A percentile compares a stretch with the other conserved stretches of the same genome.
phyloP scores from a whole-genome alignment of 2,329 filamentous ascomycete genomes.

The Bipolaris victoriae region DNA sequence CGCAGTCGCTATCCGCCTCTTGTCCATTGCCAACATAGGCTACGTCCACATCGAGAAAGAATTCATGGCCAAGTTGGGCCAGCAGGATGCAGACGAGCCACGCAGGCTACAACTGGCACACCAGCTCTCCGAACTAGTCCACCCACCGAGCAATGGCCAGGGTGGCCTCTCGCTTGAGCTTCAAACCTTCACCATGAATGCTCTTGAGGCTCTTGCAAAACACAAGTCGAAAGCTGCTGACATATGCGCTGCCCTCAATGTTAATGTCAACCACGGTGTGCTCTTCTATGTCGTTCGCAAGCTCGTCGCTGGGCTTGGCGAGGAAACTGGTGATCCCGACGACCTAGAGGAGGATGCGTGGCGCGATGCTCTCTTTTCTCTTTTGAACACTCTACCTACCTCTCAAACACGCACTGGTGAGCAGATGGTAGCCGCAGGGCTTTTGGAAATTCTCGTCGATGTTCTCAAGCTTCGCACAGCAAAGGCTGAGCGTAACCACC shows the following conservation, averaged over 20 bases:
- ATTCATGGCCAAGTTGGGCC: slow-evolving; percentile 86
- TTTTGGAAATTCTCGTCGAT: slow-evolving; percentile 89
- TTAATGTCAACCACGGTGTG: slow-evolving; percentile 95
- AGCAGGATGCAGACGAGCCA: slow-evolving; percentile 87
- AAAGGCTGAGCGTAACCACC: slow-evolving; percentile 82
- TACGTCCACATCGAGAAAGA: slow-evolving; percentile 83
- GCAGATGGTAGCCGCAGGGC: slow-evolving; percentile 84
- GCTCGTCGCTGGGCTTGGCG: slow-evolving; percentile 78
- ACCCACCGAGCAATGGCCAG: slow-evolving; percentile 75
- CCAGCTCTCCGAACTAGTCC: slow-evolving; percentile 89
- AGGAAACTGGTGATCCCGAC: slow-evolving; percentile 58
- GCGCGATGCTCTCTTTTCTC: slow-evolving; percentile 87
- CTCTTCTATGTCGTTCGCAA: slow-evolving; percentile 92
- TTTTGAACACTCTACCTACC: slow-evolving; percentile 80
- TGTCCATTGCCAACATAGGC: slow-evolving; percentile 88
- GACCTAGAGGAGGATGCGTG: slow-evolving; percentile 80
- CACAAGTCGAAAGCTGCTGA: slow-evolving; percentile 79
- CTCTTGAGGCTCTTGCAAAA: slow-evolving; percentile 84
- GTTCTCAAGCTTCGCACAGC: slow-evolving; percentile 81
- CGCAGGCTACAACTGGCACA: slow-evolving; percentile 87
- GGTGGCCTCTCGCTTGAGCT: slow-evolving; percentile 73
- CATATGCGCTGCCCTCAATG: slow-evolving; percentile 87
- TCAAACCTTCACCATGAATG: slow-evolving; percentile 80
- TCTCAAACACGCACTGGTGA: slow-evolving; percentile 74
- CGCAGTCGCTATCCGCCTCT: slow-evolving; percentile 78